These are phyloP conservation scores for Cordyceps farinosa DNA, from an alignment of 2,329 filamentous ascomycete genomes.

Conservation along the genomic window DNA sequence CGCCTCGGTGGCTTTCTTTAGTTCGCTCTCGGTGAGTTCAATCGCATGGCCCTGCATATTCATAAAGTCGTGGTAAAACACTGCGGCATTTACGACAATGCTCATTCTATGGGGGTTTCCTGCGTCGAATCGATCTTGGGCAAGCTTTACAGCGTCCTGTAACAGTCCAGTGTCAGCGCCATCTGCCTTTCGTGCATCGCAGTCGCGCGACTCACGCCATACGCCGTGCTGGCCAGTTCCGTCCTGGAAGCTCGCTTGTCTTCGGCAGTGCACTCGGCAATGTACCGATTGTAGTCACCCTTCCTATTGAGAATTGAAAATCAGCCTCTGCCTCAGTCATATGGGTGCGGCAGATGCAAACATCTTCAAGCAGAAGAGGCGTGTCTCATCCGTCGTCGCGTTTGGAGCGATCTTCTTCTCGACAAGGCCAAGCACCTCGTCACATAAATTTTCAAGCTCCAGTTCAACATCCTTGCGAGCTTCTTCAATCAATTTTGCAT, in stretches of 20 bases:
- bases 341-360: not conserved
- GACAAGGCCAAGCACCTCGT: constrained; percentile 1
- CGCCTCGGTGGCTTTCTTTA: not conserved
- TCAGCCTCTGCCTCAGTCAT: not conserved
- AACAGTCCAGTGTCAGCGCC: not conserved
- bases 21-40: not conserved
- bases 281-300: constrained; percentile 11
- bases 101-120: not conserved
- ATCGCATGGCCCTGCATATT: not conserved
- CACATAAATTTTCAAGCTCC: not conserved
- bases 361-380: constrained; percentile 4
- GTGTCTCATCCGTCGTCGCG: not conserved
- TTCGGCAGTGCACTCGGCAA: not conserved
- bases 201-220: not conserved
- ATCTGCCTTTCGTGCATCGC: not conserved
- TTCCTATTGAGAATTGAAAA: not conserved
- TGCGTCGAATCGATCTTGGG: not conserved
- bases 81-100: not conserved
- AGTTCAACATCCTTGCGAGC: not conserved
- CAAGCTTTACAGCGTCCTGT: not conserved
- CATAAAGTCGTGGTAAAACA: not conserved
- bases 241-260: not conserved
- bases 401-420: not conserved
- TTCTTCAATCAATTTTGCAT: not conserved
- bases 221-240: not conserved